Conservation (phyloP, 306 rosid species). For the Sesbania bispinosa region DNA sequence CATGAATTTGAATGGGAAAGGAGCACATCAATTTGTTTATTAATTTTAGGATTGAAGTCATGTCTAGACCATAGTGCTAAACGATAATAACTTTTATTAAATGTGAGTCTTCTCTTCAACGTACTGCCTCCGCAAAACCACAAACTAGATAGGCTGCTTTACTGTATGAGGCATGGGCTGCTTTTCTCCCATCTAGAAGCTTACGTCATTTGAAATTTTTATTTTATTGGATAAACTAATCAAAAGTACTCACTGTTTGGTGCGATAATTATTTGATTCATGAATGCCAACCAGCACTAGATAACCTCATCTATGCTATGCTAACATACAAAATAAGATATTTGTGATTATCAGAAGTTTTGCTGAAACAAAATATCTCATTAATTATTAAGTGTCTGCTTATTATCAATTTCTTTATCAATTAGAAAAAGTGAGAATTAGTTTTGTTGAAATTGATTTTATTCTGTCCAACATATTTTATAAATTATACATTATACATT, state of each 20-base stretch:
- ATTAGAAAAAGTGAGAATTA: too few species aligned
- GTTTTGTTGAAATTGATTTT: too few species aligned
- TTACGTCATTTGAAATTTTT: not conserved
- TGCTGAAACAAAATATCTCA: too few species aligned
- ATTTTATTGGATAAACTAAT: not conserved
- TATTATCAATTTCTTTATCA: too few species aligned
- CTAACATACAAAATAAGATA: too few species aligned
- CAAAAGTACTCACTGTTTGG: not conserved
- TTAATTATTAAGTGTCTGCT: too few species aligned
- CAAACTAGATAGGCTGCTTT: not conserved
- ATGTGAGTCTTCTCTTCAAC: too few species aligned
- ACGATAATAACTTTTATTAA: too few species aligned
- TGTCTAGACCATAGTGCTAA: not conserved
- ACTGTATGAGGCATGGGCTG: not conserved
- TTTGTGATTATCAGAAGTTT: too few species aligned
- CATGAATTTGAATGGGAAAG: not conserved
- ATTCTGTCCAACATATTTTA: too few species aligned
- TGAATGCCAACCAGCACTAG: not conserved
- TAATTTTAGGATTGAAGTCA: not conserved
- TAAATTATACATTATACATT: too few species aligned
- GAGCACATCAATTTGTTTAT: not conserved
- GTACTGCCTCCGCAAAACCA: not conserved
- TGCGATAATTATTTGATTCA: not conserved
- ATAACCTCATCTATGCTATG: too few species aligned
- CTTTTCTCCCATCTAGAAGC: not conserved